Base-by-base conservation (phyloP, 139 green algal genomes). In the Parachlorella kessleri region DNA sequence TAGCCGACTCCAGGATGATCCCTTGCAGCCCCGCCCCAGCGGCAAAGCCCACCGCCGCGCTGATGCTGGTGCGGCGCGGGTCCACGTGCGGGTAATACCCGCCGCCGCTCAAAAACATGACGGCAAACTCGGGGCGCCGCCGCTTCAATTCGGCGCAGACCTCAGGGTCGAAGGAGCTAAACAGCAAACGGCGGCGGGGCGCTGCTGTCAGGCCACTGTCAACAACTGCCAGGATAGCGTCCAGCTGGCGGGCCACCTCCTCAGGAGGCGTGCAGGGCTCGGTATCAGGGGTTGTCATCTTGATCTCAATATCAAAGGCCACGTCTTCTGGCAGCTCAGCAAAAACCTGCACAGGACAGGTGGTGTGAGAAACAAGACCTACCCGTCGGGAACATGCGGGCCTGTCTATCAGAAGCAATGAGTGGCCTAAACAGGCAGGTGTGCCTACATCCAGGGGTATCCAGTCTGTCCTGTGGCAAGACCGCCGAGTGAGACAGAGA, bases 261-360 rank as follows among this genome's bases (percentile, higher is more conserved):
- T 79, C 86, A 2, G 72, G 4, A 1, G 84, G 76, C 4, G 91
- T 94, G n/a, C 74, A 55, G 26, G 73, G 70, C 36, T 93, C 28
- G 30, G 89, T 66, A n/a, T 86, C 69, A 5, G 88, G 80, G 0
- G 90, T 91, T 5, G 86, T 80, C 90, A 97, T 94, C 84, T 98
- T 98, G 30, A 98, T 80, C 83, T 98, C 94, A 18, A 97, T 88
- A 85, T 97, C 92, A 76, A 97, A 94, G 8, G 85, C 90, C 1
- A 97, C 80, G 26, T 81, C 9, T 2, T 74, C 55, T 6, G 92
- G 90, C 63, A 96, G 68, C 33, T 26, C 72, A 2, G 40, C 41
- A 64, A 96, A 92, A 6, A 96, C 82, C 74, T 94, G 74, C 64
- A 59, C 14, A 59, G 48, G 14, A 18, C 48, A 59, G 21, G 48